phyloP scores from a whole-genome alignment of 2,329 filamentous ascomycete genomes.

The Botrytis pseudocinerea region DNA sequence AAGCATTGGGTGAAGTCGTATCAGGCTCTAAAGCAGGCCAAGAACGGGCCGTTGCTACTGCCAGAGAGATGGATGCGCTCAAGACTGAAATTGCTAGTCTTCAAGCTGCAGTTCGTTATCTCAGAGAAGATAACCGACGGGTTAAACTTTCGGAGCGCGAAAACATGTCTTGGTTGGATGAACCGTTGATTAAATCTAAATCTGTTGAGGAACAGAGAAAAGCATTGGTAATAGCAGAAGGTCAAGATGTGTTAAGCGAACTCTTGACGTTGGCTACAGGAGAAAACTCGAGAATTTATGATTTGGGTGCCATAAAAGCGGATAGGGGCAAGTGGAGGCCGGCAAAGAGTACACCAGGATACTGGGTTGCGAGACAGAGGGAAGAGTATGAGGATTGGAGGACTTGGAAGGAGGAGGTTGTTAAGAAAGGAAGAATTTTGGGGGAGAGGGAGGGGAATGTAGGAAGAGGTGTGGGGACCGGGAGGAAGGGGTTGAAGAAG shows the following conservation, averaged over 20 bases:
- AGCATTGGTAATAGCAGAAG: conserved; percentile 58
- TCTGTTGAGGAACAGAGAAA: conserved; percentile 51
- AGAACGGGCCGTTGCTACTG: conserved; percentile 67
- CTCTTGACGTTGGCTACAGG: conserved; percentile 60
- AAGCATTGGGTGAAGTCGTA: conserved; percentile 51
- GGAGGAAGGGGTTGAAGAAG: conserved; percentile 25
- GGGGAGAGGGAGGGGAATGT: conserved; percentile 34
- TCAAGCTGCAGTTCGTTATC: conserved; percentile 65
- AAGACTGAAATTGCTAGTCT: conserved; percentile 66
- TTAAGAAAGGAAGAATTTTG: conserved; percentile 53
- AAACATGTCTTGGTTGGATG: conserved; percentile 58
- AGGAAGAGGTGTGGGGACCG: conserved; percentile 27
- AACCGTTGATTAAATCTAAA: conserved; percentile 54
- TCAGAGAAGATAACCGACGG: conserved; percentile 66
- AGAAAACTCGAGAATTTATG: conserved; percentile 54
- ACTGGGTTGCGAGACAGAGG: conserved; percentile 63
- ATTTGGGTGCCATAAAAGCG: conserved; percentile 57
- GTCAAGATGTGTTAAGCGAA: conserved; percentile 63
- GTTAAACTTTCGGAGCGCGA: conserved; percentile 54
- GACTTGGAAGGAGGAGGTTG: conserved; percentile 56
- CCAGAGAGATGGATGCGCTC: conserved; percentile 71
- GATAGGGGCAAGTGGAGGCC: conserved; percentile 68
- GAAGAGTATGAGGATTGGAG: conserved; percentile 66
- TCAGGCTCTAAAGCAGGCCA: conserved; percentile 58
- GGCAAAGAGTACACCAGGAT: conserved; percentile 62